phyloP scores from a whole-genome alignment of 2,329 filamentous ascomycete genomes.

The Cladosporium sp. region DNA sequence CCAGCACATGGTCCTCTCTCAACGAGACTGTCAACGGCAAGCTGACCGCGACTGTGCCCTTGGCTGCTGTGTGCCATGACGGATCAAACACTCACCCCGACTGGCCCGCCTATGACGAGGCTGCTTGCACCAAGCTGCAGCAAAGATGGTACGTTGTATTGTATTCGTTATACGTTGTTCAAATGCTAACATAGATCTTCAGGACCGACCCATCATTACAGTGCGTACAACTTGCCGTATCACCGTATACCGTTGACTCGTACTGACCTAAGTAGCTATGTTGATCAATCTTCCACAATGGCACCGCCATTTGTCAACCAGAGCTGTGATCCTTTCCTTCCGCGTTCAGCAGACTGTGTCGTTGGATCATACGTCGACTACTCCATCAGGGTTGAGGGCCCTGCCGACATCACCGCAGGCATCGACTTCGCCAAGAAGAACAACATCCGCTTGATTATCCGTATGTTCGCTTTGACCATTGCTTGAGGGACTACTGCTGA shows the following conservation, averaged over 20 bases:
- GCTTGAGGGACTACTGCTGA: slow-evolving; percentile 41
- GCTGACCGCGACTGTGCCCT: slow-evolving; percentile 54
- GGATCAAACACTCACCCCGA: background rate
- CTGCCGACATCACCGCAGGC: slow-evolving; percentile 27
- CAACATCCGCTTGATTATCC: slow-evolving; percentile 53
- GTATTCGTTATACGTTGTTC: background rate
- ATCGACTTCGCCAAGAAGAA: slow-evolving; percentile 47
- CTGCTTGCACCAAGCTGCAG: slow-evolving; percentile 3
- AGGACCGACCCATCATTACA: slow-evolving; percentile 16
- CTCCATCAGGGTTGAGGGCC: slow-evolving; percentile 32
- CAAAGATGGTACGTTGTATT: slow-evolving; percentile 1
- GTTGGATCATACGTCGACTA: slow-evolving; percentile 47
- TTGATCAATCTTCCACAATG: slow-evolving; percentile 42
- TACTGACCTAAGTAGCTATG: slow-evolving; percentile 22
- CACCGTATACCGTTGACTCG: background rate
- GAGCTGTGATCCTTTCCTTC: slow-evolving; percentile 45
- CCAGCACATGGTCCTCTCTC: slow-evolving; percentile 49
- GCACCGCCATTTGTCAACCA: slow-evolving; percentile 41
- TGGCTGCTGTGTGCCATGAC: slow-evolving; percentile 56
- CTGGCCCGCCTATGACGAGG: slow-evolving; percentile 14
- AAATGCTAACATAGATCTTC: background rate
- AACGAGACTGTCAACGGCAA: slow-evolving; percentile 55
- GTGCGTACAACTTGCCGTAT: background rate
- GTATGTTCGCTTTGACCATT: slow-evolving; percentile 26
- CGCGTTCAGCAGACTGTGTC: slow-evolving; percentile 38